These are phyloP conservation scores for Nidularia pulvinata DNA, from an alignment of 768 basidiomycete species.

Conservation along the genomic window DNA sequence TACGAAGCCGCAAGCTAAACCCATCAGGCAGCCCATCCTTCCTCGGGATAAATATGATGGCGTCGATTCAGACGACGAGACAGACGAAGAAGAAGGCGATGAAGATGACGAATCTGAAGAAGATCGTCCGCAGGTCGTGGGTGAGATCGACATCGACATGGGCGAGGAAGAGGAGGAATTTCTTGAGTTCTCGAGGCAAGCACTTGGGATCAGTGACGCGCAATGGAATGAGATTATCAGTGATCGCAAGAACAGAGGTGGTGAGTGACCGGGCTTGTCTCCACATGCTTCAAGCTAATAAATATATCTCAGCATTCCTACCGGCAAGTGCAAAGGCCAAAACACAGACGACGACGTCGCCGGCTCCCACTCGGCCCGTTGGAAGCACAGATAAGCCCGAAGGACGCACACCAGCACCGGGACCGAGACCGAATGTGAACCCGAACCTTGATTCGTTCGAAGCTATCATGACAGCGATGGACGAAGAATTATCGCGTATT, in stretches of 20 bases:
- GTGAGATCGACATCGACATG: conserved; percentile 90
- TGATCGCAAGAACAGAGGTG: conserved; percentile 79
- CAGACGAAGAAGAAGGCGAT: conserved; percentile 62
- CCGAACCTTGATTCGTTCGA: conserved; percentile 90
- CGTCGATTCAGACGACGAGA: conserved; percentile 90
- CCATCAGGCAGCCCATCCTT: conserved; percentile 77
- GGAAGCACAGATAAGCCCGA: conserved; percentile 1
- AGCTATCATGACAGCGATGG: conserved; percentile 95
- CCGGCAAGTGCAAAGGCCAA: conserved; percentile 36
- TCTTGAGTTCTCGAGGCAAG: conserved; percentile 90
- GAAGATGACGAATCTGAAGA: conserved; percentile 66
- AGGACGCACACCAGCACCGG: conserved; percentile 21
- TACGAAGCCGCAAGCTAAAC: conserved; percentile 27
- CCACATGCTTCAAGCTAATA: conserved; percentile 2
- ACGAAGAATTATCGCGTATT: conserved; percentile 67
- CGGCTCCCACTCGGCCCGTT: conserved; percentile 1
- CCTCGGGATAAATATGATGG: conserved; percentile 89
- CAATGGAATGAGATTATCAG: conserved; percentile 88
- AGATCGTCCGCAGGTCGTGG: conserved; percentile 81
- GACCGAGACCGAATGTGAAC: conserved; percentile 47
- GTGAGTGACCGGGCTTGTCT: conserved; percentile 40
- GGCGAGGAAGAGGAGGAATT: conserved; percentile 93
- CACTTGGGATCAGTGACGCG: conserved; percentile 85
- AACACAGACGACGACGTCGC: neutral
- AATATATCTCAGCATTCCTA: conserved; percentile 49